Conservation (phyloP, 2,329 filamentous ascomycete species). For the Sarocladium kiliense region DNA sequence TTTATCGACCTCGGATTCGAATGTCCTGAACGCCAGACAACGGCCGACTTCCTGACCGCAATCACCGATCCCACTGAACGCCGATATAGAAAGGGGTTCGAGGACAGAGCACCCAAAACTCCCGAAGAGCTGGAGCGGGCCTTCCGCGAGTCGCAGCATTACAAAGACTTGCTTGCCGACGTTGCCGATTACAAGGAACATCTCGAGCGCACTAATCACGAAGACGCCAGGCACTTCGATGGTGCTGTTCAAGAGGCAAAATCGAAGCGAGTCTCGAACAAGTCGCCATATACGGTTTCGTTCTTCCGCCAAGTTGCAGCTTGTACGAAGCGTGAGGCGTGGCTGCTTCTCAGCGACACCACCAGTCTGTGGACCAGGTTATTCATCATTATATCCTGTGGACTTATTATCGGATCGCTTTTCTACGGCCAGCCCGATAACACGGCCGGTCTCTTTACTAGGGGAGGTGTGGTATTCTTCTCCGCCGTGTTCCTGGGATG, state of each 20-base stretch:
- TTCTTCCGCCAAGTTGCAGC: conserved; percentile 66
- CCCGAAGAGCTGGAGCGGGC: conserved; percentile 61
- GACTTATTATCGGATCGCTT: conserved; percentile 69
- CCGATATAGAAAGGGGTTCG: conserved; percentile 57
- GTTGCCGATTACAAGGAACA: conserved; percentile 43
- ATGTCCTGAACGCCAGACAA: conserved; percentile 63
- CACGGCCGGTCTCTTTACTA: conserved; percentile 58
- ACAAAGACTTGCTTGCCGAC: conserved; percentile 54
- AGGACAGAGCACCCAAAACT: conserved; percentile 61
- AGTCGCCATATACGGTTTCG: conserved; percentile 63
- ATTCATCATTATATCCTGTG: conserved; percentile 71
- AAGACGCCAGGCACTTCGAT: conserved; percentile 61
- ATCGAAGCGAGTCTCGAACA: conserved; percentile 32
- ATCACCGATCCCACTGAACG: conserved; percentile 59
- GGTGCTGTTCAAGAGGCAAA: conserved; percentile 64
- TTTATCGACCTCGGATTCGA: conserved; percentile 65
- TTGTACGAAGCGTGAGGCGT: conserved; percentile 68
- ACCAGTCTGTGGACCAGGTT: conserved; percentile 73
- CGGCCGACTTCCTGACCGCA: conserved; percentile 66
- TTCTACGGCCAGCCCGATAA: conserved; percentile 63
- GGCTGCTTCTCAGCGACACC: conserved; percentile 57
- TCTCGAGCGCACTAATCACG: conserved; percentile 46
- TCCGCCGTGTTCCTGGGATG: conserved; percentile 47
- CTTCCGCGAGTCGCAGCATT: conserved; percentile 58
- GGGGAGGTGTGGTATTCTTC: conserved; percentile 43